Base-by-base conservation (phyloP, 768 basidiomycete species). In the Podaxis pistillaris region DNA sequence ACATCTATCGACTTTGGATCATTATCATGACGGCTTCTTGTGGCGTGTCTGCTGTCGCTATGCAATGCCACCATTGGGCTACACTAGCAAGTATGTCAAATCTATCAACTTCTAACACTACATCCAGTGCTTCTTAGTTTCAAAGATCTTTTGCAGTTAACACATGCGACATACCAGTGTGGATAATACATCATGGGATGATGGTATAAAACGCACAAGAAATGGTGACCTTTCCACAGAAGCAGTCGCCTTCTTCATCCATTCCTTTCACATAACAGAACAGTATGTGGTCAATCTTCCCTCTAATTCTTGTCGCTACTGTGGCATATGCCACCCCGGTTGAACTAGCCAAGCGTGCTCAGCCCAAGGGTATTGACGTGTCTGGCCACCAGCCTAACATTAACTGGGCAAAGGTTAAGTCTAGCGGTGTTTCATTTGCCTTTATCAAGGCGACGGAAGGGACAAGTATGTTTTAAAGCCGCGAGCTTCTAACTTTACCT, bases 381-480 rank as follows among this genome's bases (percentile, higher is more conserved):
- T 86, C 86, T 11, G 55, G 68, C 68, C 81, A 74, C 52, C 86
- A 88, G 63, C 67, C 76, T 12, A 68, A 64, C 64, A 70, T 88
- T 41, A 73, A 86, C 69, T 88, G 85, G 85, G 73, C 67, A 41
- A 75, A 77, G 2, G 82, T 86, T 64, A 78, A 74, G 63, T 69
- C 78, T 12, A 82, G 83, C 63, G 86, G 84, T 3, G 70, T 86
- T 36, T 61, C 74, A 12, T 89, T 86, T 66, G 83, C 74, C 2
- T 88, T 79, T 68, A 87, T 89, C 79, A 89, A 88, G 69, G 87
- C 86, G 8, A 89, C 87, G 2, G 86, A 89, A 69, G 82, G 82
- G 8, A 85, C 78, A n/a, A 68, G 84, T 85, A 55, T 60, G 75
- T 67, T 7, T 49, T 12, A 19, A 30, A 46, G 17, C 22, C n/a